A percentile compares a stretch with the other conserved stretches of the same genome.
phyloP scores from a whole-genome alignment of 2,329 filamentous ascomycete genomes.

The Capronia epimyces region DNA sequence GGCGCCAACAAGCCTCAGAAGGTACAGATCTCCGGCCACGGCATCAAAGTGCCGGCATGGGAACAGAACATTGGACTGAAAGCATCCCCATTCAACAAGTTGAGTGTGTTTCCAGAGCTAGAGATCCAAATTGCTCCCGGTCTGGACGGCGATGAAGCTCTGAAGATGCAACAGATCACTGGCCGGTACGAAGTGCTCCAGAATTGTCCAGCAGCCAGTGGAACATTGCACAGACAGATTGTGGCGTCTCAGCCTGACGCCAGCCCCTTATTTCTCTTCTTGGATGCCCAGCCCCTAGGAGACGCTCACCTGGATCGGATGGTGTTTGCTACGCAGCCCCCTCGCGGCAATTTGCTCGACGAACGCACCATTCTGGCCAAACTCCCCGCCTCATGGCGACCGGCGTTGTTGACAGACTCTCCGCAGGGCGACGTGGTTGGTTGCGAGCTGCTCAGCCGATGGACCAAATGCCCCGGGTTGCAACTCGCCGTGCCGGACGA shows the following conservation, averaged over 20 bases:
- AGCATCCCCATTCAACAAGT: conserved; percentile 35
- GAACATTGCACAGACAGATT: conserved; percentile 14
- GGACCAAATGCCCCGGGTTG: conserved; percentile 3
- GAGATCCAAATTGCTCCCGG: conserved; percentile 4
- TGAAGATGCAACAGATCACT: neutral
- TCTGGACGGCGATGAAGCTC: neutral
- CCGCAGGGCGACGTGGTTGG: conserved; percentile 2
- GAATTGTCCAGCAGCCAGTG: conserved; percentile 19
- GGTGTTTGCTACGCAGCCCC: conserved; percentile 47
- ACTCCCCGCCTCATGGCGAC: conserved; percentile 31
- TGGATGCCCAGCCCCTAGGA: conserved; percentile 51
- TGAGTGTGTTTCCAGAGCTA: conserved; percentile 30
- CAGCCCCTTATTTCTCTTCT: conserved; percentile 50
- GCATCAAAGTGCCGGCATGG: conserved; percentile 35
- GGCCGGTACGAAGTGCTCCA: conserved; percentile 16
- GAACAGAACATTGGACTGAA: conserved; percentile 40
- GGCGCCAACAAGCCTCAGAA: conserved; percentile 31
- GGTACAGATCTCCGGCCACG: conserved; percentile 36
- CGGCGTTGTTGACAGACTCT: neutral
- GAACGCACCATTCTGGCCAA: conserved; percentile 44
- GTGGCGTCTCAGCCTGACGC: neutral
- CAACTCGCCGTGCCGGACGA: conserved; percentile 2
- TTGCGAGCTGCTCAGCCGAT: conserved; percentile 7
- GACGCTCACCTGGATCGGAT: conserved; percentile 48
- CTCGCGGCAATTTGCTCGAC: conserved; percentile 43